Evolutionary conservation across 2,329 filamentous ascomycete species (phyloP).

Genomic region (Hirsutella rhossiliensis): DNA sequence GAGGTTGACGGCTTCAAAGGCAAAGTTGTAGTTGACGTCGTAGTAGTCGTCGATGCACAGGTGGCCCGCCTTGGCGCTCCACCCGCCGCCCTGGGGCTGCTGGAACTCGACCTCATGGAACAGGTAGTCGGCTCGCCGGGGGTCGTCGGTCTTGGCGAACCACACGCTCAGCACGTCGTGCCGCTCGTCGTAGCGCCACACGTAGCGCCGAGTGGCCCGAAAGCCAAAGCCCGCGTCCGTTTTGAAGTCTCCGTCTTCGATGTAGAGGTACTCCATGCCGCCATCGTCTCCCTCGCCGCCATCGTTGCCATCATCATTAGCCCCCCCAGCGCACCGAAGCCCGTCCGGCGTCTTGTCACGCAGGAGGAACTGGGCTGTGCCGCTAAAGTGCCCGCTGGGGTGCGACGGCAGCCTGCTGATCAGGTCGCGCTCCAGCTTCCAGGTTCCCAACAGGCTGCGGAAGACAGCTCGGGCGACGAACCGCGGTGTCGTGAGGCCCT

Average conservation of each 20-base stretch:
- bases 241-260: conserved; percentile 54
- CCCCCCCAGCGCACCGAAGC: conserved; percentile 18
- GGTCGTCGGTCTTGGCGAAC: conserved; percentile 57
- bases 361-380: conserved; percentile 53
- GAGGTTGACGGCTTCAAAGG: conserved; percentile 45
- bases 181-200: conserved; percentile 56
- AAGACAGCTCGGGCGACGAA: conserved; percentile 59
- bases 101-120: conserved; percentile 63
- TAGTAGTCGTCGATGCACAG: conserved; percentile 63
- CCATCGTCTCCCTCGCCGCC: conserved; percentile 11
- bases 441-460: conserved; percentile 56
- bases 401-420: conserved; percentile 40
- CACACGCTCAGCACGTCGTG: conserved; percentile 55
- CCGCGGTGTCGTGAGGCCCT: conserved; percentile 27
- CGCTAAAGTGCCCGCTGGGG: conserved; percentile 52
- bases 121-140: conserved; percentile 53
- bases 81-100: conserved; percentile 28
- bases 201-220: conserved; percentile 52
- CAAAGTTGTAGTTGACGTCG: conserved; percentile 56
- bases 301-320: conserved; percentile 5
- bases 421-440: conserved; percentile 50
- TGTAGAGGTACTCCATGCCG: conserved; percentile 53
- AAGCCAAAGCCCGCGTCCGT: conserved; percentile 45
- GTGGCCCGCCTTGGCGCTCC: conserved; percentile 55
- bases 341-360: conserved; percentile 46